phyloP scores from a whole-genome alignment of 2,329 filamentous ascomycete genomes.

The Aspergillus sp. region DNA sequence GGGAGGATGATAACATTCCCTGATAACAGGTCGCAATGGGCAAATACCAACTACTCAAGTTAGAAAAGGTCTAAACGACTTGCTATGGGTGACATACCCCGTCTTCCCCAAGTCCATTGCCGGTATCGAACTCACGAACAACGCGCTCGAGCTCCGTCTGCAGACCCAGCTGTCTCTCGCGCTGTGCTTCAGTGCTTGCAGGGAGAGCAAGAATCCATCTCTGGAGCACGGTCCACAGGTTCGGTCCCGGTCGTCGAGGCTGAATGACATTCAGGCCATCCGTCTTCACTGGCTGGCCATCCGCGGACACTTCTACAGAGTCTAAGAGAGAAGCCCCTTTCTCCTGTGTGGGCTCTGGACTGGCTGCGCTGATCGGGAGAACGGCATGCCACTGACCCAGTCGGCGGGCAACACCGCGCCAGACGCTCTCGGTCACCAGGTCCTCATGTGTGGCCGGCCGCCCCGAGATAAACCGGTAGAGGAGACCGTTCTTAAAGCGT shows the following conservation, averaged over 20 bases:
- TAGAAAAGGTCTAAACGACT: neutral
- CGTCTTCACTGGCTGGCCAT: slow-evolving; percentile 15
- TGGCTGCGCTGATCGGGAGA: slow-evolving; percentile 56
- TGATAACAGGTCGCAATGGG: slow-evolving; percentile 92
- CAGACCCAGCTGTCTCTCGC: slow-evolving; percentile 64
- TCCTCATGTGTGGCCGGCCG: slow-evolving; percentile 77
- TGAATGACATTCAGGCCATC: slow-evolving; percentile 43
- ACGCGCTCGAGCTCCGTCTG: slow-evolving; percentile 73
- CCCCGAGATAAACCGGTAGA: slow-evolving; percentile 88
- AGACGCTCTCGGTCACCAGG: slow-evolving; percentile 71
- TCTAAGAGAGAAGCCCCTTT: slow-evolving; percentile 20
- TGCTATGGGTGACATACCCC: slow-evolving; percentile 53
- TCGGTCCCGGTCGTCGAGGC: slow-evolving; percentile 72
- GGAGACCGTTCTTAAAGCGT: slow-evolving; percentile 91
- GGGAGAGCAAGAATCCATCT: slow-evolving; percentile 92
- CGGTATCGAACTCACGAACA: slow-evolving; percentile 69
- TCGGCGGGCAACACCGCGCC: slow-evolving; percentile 77
- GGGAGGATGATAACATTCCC: slow-evolving; percentile 86
- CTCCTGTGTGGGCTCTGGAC: slow-evolving; percentile 15
- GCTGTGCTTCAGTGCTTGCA: slow-evolving; percentile 67
- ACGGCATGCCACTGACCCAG: slow-evolving; percentile 91
- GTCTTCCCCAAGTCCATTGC: slow-evolving; percentile 72
- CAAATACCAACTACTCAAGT: slow-evolving; percentile 71
- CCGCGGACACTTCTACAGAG: slow-evolving; percentile 20
- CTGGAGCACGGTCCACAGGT: slow-evolving; percentile 92